Base-by-base conservation (phyloP, 192 early-diverging fungal genomes). In the Pilaira anomala region DNA sequence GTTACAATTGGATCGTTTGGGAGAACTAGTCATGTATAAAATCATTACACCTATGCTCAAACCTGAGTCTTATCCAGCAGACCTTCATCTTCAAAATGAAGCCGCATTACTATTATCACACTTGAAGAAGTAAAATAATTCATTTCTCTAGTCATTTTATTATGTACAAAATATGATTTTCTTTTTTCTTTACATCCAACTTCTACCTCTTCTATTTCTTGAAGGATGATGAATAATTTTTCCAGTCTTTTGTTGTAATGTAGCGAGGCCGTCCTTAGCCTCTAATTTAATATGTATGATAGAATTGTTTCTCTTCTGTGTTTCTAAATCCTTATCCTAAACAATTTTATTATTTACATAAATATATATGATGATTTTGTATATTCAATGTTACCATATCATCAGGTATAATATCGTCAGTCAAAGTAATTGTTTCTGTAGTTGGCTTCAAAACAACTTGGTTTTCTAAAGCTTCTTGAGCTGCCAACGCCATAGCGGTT, bases 351-450 rank as follows among this genome's bases (percentile, higher is more conserved):
- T n/a, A 1, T 6, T 3, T 2, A 16, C 22, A 29, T 55, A 53
- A 71, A 24, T 14, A 56, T 22, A 41, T 7, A 1, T 30, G 14
- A n/a, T 41, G 21, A 16, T 56, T n/a, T 21, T 39, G 12, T 62
- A 25, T 40, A 46, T n/a, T n/a, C n/a, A n/a, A n/a, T n/a, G 63
- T 62, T 67, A 82, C 84, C 66, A 86, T 77, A 60, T 90, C 82
- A 8, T 81, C 76, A 6, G 87, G 85, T 42, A 87, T 75, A n/a
- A 92, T 64, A 68, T 94, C 92, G 66, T 94, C 92, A n/a, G 85
- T 78, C 5, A 94, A 54, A 19, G 76, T 74, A 2, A 91, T 85
- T 2, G 88, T 90, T 16, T 79, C 81, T 14, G 89, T 92, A 1
- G 80, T 82, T 21, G 85, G 78, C 18, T 88, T 81, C 58, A 83